phyloP scores from a whole-genome alignment of 2,329 filamentous ascomycete species.

The Neofusicoccum parvum region DNA sequence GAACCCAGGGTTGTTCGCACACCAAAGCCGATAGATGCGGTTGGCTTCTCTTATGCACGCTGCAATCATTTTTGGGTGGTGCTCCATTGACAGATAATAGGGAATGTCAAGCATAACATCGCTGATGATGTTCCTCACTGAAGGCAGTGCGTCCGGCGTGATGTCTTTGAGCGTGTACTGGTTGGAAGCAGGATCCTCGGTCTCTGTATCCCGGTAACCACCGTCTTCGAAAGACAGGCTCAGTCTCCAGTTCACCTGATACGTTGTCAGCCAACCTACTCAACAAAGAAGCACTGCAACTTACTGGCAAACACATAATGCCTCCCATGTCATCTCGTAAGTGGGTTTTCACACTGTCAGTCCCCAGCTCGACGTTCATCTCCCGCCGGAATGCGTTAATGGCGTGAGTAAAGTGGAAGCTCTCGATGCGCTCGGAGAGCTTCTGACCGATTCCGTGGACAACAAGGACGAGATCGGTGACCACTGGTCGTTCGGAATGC shows the following conservation, averaged over 20 bases:
- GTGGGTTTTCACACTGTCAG: conserved; percentile 71
- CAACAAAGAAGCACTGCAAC: conserved; percentile 15
- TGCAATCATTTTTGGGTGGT: conserved; percentile 91
- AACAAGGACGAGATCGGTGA: conserved; percentile 86
- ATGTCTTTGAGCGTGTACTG: conserved; percentile 80
- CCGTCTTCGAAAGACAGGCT: conserved; percentile 85
- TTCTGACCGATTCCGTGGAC: conserved; percentile 98
- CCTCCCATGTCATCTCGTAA: conserved; percentile 79
- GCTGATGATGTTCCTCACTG: conserved; percentile 86
- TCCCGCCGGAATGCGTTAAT: conserved; percentile 88
- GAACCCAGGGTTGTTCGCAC: conserved; percentile 88
- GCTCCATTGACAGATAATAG: conserved; percentile 88
- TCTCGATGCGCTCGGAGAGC: conserved; percentile 89
- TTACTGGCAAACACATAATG: conserved; percentile 82
- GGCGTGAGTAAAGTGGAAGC: conserved; percentile 94
- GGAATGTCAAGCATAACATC: conserved; percentile 99
- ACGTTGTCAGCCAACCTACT: background rate
- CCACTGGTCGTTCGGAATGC: conserved; percentile 65
- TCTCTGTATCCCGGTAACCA: conserved; percentile 50
- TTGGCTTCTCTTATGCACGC: conserved; percentile 91
- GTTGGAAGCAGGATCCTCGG: conserved; percentile 61
- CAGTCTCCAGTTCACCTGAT: conserved; percentile 81
- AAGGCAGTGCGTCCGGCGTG: conserved; percentile 85
- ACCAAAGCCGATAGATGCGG: conserved; percentile 94
- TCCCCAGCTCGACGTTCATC: conserved; percentile 81